Evolutionary conservation across 2,329 filamentous ascomycete genomes (phyloP).

Genomic region (Boeremia lycopersici): DNA sequence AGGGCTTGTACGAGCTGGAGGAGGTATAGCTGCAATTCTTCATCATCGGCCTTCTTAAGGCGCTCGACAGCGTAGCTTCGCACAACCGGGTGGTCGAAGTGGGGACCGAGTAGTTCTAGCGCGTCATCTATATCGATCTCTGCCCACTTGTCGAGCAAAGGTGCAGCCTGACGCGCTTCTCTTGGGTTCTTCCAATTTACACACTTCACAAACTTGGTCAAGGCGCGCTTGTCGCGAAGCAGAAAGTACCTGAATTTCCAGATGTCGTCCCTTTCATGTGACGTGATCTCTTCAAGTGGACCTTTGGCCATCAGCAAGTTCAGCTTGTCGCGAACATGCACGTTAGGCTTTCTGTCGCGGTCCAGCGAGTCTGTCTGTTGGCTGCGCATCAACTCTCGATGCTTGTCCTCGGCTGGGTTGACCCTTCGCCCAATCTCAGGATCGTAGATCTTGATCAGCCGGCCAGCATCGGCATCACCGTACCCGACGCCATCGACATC

Average conservation of each 20-base stretch:
- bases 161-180: slow-evolving; percentile 87
- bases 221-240: slow-evolving; percentile 80
- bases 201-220: slow-evolving; percentile 98
- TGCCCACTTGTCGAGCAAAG: slow-evolving; percentile 90
- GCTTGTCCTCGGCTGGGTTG: slow-evolving; percentile 95
- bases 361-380: slow-evolving; percentile 93
- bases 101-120: slow-evolving; percentile 88
- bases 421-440: slow-evolving; percentile 87
- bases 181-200: slow-evolving; percentile 89
- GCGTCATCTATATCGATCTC: slow-evolving; percentile 98
- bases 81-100: slow-evolving; percentile 86
- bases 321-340: slow-evolving; percentile 91
- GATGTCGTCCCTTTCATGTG: slow-evolving; percentile 92
- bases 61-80: slow-evolving; percentile 93
- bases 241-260: slow-evolving; percentile 98
- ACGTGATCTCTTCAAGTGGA: slow-evolving; percentile 83
- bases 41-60: slow-evolving; percentile 87
- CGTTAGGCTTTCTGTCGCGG: slow-evolving; percentile 93
- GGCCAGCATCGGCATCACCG: slow-evolving; percentile 59
- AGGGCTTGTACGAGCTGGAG: slow-evolving; percentile 94
- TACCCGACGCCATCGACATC: slow-evolving; percentile 67
- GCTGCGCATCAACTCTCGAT: slow-evolving; percentile 87
- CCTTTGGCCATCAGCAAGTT: slow-evolving; percentile 91
- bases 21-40: slow-evolving; percentile 88
- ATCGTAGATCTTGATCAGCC: slow-evolving; percentile 86